Base-by-base conservation (phyloP, 441 rosid genomes). In the Gossypium davidsonii region DNA sequence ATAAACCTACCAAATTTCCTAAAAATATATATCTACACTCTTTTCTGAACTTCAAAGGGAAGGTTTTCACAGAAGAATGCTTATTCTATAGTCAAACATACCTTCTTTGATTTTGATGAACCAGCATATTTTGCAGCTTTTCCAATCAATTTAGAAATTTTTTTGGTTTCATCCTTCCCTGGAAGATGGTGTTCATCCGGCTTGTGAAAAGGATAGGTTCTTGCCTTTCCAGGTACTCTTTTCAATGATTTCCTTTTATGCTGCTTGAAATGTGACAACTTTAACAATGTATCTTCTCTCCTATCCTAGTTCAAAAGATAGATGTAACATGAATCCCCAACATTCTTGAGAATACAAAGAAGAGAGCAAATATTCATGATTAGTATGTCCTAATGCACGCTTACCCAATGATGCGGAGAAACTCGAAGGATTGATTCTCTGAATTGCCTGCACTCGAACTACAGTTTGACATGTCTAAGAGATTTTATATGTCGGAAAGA, bases 371-470 rank as follows among this genome's bases (percentile, higher is more conserved):
- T 44, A 23, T 20, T 64, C 53, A 72, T 73, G 26, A 59, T 14
- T 26, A 59, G 21, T 49, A 58, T 59, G 15, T 55, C 65, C 51
- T 18, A 63, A 61, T 60, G 23, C 26, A 57, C 3, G 74, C 85
- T 83, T 82, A 96, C 98, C 99, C 98, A 93, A 70, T 89, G 93
- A 88, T 96, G 99, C 0, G 98, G 99, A 97, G 91, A 85, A 72
- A 89, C 94, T 75, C 91, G 90, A 73, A 96, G 89, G 77, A 96
- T 79, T 75, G 99, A 93, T 88, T 96, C 98, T 83, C 99, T 87
- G 76, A 91, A 93, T 74, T 93, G 92, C 91, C 98, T 90, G 93
- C 99, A 96, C 76, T 90, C 97, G 81, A 86, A 83, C 97, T 96
- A 78, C 79, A 79, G 74, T 69, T 72, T 62, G 83, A 80, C 58